These are phyloP conservation scores for Salvia splendens DNA, from an alignment of 257 asterid species.

Conservation along the genomic window DNA sequence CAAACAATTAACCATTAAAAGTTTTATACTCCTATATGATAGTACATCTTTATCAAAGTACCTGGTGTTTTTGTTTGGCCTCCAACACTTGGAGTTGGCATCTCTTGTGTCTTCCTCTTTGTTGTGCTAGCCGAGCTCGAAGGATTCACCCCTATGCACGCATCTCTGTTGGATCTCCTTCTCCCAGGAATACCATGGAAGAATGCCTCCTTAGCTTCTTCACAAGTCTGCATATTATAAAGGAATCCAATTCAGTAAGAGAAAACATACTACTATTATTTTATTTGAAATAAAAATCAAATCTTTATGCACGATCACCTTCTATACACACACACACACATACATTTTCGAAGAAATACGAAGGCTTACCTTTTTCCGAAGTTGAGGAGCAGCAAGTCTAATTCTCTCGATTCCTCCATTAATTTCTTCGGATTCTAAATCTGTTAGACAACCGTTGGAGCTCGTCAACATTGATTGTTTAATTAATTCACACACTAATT, in stretches of 20 bases:
- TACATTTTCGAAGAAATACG: too few species aligned
- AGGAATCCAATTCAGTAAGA: too few species aligned
- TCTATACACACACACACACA: too few species aligned
- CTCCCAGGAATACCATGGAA: constrained; percentile 3
- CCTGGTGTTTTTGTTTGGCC: background rate
- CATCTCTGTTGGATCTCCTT: constrained; percentile 22
- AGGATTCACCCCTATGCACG: background rate
- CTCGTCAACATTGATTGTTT: background rate
- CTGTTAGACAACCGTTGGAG: background rate
- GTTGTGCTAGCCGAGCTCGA: background rate
- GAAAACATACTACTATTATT: background rate
- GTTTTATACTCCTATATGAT: background rate
- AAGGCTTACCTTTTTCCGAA: background rate
- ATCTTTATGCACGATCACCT: background rate
- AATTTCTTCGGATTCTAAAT: background rate
- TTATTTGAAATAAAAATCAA: background rate
- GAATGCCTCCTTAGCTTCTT: constrained; percentile 1
- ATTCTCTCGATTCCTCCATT: background rate
- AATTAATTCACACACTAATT: background rate
- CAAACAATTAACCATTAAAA: constrained; percentile 2
- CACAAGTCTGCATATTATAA: too few species aligned
- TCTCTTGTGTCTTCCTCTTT: background rate
- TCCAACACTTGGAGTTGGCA: background rate
- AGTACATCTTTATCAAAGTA: background rate
- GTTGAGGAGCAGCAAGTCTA: background rate